Base-by-base conservation (phyloP, 805 yeast genomes). In the Nakazawaea peltata region DNA sequence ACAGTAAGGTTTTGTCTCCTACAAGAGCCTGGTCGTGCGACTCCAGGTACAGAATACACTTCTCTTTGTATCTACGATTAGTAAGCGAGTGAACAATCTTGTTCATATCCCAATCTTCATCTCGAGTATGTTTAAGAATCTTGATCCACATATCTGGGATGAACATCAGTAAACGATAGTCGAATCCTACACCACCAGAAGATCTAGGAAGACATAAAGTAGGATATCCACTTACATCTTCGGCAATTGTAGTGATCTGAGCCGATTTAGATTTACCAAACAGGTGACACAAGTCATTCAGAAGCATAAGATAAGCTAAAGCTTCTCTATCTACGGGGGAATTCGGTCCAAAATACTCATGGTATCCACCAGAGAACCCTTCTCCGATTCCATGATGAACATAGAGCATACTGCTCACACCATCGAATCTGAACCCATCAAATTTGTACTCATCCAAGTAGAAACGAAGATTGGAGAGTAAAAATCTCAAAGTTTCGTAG, bases 111-210 rank as follows among this genome's bases (percentile, higher is more conserved):
- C 98, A 90, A 34, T 85, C 81, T 41, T 88, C 95, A 56, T 90
- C 97, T 30, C 59, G 51, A 40, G 69, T 61, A 53, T 88, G 97
- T 54, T 92, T 90, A 47, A 90, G 61, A 32, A 87, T 58, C 57
- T 92, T 92, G 62, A 90, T 90, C 98, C 98, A 90, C 97, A 90
- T 90, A 57, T 90, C 98, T 4, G 98, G 98, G 41, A 90, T 67
- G 1, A 97, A 97, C 98, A 90, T 90, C 2, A 95, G 92, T 36
- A 90, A 67, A 43, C 97, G 69, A 57, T 90, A 90, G 54, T 88
- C 92, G 50, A 90, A 90, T 0, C 97, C 98, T 42, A 82, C 78
- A 39, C 98, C 98, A 32, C 97, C 97, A 17, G 63, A 53, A 0
- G 46, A 34, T 33, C 84, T 68, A 5, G 92, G 78, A 37, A 83